phyloP scores from a whole-genome alignment of 305 asterid species.

The Fraxinus albicans region DNA sequence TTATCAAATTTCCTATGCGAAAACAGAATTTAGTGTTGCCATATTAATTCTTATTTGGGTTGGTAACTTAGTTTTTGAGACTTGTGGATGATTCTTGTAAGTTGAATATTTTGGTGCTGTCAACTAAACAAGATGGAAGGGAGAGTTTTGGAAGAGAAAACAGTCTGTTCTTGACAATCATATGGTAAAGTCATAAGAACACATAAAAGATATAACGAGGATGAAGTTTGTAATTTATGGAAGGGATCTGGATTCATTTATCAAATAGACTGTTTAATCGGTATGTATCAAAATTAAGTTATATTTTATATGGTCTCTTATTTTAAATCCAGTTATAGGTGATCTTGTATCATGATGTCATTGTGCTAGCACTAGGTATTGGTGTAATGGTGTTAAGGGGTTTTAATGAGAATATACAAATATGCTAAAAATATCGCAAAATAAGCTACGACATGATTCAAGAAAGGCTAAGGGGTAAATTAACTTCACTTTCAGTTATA shows the following conservation, averaged over 20 bases:
- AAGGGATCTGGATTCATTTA: neutral
- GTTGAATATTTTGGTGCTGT: neutral
- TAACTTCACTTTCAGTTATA: neutral
- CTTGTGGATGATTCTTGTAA: neutral
- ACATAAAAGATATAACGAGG: neutral
- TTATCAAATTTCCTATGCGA: constrained; percentile 9
- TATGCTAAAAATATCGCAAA: neutral
- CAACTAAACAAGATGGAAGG: neutral
- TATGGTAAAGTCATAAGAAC: constrained; percentile 1
- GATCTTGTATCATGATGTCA: neutral
- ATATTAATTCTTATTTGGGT: neutral
- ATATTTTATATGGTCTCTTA: neutral
- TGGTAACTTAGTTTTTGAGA: neutral
- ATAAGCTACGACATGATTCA: neutral
- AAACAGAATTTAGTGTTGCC: neutral
- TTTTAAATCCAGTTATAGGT: neutral
- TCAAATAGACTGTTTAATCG: neutral
- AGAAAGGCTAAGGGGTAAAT: neutral
- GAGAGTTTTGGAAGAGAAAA: constrained; percentile 1
- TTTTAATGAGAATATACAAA: neutral
- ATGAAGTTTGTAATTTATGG: neutral
- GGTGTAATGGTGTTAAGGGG: neutral
- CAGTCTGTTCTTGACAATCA: neutral
- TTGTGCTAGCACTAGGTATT: neutral
- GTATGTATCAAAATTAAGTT: neutral